These are phyloP conservation scores for Leishmania amazonensis DNA, from an alignment of 208 protist species.

Conservation along the genomic window DNA sequence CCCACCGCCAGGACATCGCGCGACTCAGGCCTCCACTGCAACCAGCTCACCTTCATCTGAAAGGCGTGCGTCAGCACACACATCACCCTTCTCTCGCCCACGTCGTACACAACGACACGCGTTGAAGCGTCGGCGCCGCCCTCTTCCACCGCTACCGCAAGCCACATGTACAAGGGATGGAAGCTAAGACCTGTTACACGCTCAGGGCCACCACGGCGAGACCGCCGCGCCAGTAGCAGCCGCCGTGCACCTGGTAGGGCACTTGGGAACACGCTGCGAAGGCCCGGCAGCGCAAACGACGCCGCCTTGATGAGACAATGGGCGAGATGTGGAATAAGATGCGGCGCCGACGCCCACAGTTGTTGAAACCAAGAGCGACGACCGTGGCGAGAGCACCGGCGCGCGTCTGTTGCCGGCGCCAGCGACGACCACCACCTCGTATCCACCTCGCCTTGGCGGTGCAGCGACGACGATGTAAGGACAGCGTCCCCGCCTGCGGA, in stretches of 20 bases:
- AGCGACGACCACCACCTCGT: constrained; percentile 10
- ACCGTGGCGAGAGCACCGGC: background rate
- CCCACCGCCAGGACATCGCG: constrained; percentile 76
- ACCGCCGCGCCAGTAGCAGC: constrained; percentile 12
- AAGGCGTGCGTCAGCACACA: constrained; percentile 78
- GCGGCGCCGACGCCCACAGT: constrained; percentile 4
- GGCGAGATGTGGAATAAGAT: constrained; percentile 22
- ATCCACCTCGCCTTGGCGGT: background rate
- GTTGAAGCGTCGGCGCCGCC: constrained; percentile 32
- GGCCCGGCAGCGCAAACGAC: constrained; percentile 40
- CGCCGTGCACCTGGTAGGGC: constrained; percentile 39
- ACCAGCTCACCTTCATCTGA: constrained; percentile 48
- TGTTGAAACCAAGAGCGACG: background rate
- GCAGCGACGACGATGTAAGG: constrained; percentile 9
- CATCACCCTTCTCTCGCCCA: constrained; percentile 31
- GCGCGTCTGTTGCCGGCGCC: background rate
- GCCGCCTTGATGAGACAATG: constrained; percentile 25
- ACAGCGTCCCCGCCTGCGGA: background rate
- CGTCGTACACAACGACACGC: constrained; percentile 73
- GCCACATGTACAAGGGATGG: constrained; percentile 52
- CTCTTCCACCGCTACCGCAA: constrained; percentile 76
- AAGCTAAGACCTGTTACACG: constrained; percentile 49
- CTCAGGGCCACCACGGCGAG: constrained; percentile 40
- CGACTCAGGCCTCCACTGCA: constrained; percentile 78
- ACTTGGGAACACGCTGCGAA: constrained; percentile 59